Evolutionary conservation across 129 eudicot species (phyloP), one percentile per base, ranked within the genome.

Genomic region (Scalesia atractyloides): DNA sequence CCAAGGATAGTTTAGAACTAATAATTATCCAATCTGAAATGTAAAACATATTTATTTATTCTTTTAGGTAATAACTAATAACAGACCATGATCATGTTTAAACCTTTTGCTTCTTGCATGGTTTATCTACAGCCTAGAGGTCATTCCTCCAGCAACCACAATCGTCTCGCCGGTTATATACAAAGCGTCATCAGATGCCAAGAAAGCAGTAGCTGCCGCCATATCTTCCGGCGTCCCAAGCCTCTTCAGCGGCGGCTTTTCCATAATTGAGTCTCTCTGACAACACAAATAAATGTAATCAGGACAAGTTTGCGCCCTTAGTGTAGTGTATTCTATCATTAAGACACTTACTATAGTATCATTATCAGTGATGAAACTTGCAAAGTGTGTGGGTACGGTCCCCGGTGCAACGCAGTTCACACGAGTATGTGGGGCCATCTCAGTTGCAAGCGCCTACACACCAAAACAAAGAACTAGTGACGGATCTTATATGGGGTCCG

Each of bases 371-470:
- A 93, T 80, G 65, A 78, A 87, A 4, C 80, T 73, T 9, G 93
- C 97, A 73, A 90, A 93, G 81, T 71, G 91, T 63, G 98, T 93
- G 5, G 98, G 97, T 22, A 93, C 96, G 66, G 82, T 78, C 52
- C 98, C 97, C 51, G 98, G 98, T 36, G 97, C 98, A 69, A 93
- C 82, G 47, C 98, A 89, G 79, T 93, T 93, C 22, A 93, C 98
- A 34, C 98, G 98, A 16, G 97, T 93, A 66, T 86, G 79, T 60
- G 97, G 97, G 7, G 87, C 91, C 98, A 90, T 80, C 86, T 93
- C 98, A 61, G 85, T 82, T 18, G 98, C 97, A 70, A 93, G 92
- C 5, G 98, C 97, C 98, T 91, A 66, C 1, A 68, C 44, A 39
- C 44, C 44, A 8, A 49, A 41, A 5, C 49, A 9, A 63, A 19